Conservation (phyloP, 192 early-diverging fungal species). For the Mortierella claussenii region DNA sequence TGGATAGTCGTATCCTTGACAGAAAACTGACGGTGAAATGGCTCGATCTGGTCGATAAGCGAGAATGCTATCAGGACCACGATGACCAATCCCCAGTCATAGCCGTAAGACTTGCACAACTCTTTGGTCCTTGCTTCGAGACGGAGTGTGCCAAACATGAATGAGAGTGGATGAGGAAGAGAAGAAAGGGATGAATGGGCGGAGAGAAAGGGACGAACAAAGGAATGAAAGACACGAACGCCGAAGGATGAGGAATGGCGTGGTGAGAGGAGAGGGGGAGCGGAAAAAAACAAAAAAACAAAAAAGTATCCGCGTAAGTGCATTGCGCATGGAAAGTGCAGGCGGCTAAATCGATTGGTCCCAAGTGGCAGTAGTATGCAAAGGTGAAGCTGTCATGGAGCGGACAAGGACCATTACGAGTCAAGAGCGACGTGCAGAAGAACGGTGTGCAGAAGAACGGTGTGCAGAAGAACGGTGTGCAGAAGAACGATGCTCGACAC, state of each 20-base stretch:
- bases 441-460: too few species aligned
- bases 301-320: too few species aligned
- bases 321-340: too few species aligned
- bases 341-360: too few species aligned
- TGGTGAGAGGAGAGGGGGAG: background rate
- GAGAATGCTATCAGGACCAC: constrained; percentile 68
- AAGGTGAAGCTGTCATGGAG: too few species aligned
- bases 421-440: too few species aligned
- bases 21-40: constrained; percentile 82
- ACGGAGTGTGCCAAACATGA: constrained; percentile 21
- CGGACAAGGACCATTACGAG: too few species aligned
- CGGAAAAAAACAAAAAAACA: too few species aligned
- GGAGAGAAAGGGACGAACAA: background rate
- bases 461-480: too few species aligned
- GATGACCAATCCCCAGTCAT: constrained; percentile 64
- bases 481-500: too few species aligned
- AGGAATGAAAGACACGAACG: background rate
- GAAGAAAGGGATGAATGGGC: background rate
- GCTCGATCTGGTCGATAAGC: constrained; percentile 66
- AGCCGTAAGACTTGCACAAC: constrained; percentile 33
- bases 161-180: background rate
- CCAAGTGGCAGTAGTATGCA: too few species aligned
- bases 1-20: constrained; percentile 78
- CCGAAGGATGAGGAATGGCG: background rate
- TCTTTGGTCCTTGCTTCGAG: constrained; percentile 24